Evolutionary conservation across 2,329 filamentous ascomycete species (phyloP), one percentile per base, ranked within the genome.

Genomic region (Juglanconis sp.): DNA sequence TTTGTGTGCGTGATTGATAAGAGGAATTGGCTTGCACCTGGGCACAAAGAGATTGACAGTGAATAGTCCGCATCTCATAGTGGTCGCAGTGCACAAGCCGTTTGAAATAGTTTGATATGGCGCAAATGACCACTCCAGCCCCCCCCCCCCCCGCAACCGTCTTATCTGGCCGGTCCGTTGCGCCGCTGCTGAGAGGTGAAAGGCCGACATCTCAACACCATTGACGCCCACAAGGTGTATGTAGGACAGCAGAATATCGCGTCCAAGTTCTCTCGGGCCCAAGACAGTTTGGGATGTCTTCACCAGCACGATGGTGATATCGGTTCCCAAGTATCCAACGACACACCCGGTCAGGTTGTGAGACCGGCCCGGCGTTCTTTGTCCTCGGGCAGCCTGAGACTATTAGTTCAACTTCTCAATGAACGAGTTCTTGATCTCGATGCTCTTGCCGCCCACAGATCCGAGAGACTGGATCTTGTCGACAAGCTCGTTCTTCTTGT

Each of bases 401-500:
- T 57, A 24, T 24, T 24, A 61, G 13, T 15, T 61, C 46, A 52
- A 13, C 32, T 56, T 53, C 35, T 55, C 47, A n/a, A 66, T 66
- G 49, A 77, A 77, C 38, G 77, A 75, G 67, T 78, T 89, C 72
- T 75, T 74, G 66, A 83, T 76, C 46, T 77, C 70, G 36, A 84
- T 70, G 62, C 86, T 82, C 71, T 89, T 91, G 31, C 88, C 90
- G 34, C 87, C 92, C 40, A 63, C 61, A 50, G 58, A 61, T 10
- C 61, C 61, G 71, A 96, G 80, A 32, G 82, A 81, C 72, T 85
- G 86, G 64, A 98, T 82, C 72, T 87, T 95, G 59, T 84, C 82
- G 7, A 86, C 82, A 63, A 98, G 78, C 60, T 84, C 83, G 64
- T 87, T 87, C 36, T 82, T 81, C 34, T 78, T 74, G 71, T 93